These are phyloP conservation scores for Eucalyptus coolabah DNA, from an alignment of 345 rosid genomes.

Conservation along the genomic window DNA sequence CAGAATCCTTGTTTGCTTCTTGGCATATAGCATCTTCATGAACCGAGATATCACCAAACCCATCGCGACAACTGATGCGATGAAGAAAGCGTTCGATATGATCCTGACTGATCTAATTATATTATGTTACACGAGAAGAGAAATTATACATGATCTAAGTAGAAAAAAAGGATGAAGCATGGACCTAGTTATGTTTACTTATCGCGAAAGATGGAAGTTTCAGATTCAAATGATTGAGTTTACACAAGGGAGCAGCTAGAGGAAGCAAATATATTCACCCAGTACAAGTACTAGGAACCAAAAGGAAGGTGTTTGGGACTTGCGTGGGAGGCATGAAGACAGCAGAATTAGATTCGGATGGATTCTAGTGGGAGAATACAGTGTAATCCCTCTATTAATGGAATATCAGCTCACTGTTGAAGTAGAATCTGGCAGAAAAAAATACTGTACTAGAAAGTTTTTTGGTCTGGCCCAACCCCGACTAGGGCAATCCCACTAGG, in stretches of 20 bases:
- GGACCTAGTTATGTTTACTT: not conserved
- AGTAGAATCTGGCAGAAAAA: not conserved
- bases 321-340: not conserved
- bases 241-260: not conserved
- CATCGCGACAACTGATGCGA: too few relatives aligned
- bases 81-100: fast-evolving
- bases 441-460: not conserved
- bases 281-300: not conserved
- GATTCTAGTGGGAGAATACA: not conserved
- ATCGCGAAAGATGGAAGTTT: not conserved
- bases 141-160: not conserved
- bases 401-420: not conserved
- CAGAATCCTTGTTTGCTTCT: not conserved
- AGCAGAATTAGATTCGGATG: not conserved
- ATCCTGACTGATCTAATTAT: not conserved
- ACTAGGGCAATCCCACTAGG: not conserved
- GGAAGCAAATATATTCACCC: not conserved
- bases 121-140: not conserved
- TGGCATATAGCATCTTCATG: not conserved
- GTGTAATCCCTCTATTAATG: too few relatives aligned
- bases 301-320: not conserved
- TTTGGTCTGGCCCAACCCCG: too few relatives aligned
- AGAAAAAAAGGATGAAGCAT: not conserved
- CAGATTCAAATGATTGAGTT: not conserved
- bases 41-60: not conserved